Conservation (phyloP, 129 eudicot genomes). For the Centella asiatica region DNA sequence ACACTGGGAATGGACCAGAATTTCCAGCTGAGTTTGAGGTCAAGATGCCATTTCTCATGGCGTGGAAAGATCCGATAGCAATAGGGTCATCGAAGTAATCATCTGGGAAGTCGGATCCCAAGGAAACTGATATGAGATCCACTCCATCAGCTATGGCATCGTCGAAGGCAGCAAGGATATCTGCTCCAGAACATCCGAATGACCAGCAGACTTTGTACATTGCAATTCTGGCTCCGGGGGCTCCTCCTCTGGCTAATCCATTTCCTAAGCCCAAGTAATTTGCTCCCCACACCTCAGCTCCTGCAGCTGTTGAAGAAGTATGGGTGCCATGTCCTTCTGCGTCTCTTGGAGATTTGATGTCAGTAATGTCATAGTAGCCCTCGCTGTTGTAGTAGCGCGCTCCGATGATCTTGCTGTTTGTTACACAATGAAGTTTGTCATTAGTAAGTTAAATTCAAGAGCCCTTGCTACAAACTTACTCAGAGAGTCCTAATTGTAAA, state of each 20-base stretch:
- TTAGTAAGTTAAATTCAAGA: neutral
- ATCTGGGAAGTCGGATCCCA: conserved; percentile 3
- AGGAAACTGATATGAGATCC: conserved; percentile 23
- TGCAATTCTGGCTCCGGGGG: conserved; percentile 18
- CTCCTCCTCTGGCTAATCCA: conserved; percentile 28
- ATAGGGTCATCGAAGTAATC: conserved; percentile 21
- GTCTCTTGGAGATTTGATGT: conserved; percentile 24
- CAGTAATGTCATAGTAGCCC: neutral
- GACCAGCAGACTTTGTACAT: conserved; percentile 29
- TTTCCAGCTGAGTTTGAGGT: conserved; percentile 31
- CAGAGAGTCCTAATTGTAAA: no score
- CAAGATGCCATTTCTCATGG: conserved; percentile 25
- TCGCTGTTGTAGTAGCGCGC: conserved; percentile 28
- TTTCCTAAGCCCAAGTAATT: conserved; percentile 23
- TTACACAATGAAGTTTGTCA: neutral
- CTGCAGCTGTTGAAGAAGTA: conserved; percentile 32
- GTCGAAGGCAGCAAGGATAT: conserved; percentile 26
- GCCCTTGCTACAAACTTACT: neutral
- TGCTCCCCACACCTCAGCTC: conserved; percentile 14
- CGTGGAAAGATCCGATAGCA: conserved; percentile 28
- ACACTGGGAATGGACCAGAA: conserved; percentile 12
- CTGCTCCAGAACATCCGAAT: conserved; percentile 16
- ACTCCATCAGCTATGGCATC: conserved; percentile 34
- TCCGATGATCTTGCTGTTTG: conserved; percentile 31
- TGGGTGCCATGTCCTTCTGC: conserved; percentile 30